Evolutionary conservation across 345 rosid species (phyloP), one percentile per base, ranked within the genome.

Genomic region (Populus alba): DNA sequence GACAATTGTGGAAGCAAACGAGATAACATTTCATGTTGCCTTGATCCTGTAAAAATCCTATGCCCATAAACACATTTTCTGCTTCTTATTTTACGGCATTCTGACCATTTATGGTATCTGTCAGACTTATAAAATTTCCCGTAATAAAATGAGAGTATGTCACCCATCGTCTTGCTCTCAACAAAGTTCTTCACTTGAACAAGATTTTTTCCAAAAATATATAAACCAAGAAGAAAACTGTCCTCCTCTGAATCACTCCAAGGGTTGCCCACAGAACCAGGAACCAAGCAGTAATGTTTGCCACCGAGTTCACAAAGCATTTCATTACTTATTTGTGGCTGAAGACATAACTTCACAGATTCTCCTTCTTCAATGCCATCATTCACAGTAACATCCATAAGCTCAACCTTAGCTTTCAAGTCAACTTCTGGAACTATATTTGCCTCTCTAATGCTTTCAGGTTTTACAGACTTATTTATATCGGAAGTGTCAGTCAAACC

Each of bases 121-220:
- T 57, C 84, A 82, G 95, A 88, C 84, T 81, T 81, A 78, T 91
- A 89, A 77, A 92, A 92, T 79, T 75, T 80, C 12, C 95, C 93
- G 76, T 92, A 91, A 75, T 92, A 92, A 85, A 89, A 89, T 29
- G 92, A 84, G 74, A 92, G 80, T 75, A 89, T 55, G 78, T 89
- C 90, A 57, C 92, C 93, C 90, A 90, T 89, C 29, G 6, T 75
- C 72, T 89, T 89, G 80, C 76, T 87, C 61, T 77, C 91, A 78
- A 89, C 89, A 84, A 89, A 89, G 59, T 81, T 86, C 83, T 89
- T 83, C 70, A 90, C 89, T 72, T 71, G 82, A 74, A 76, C 81
- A 78, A 92, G 89, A 81, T 89, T 88, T 68, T 88, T 92, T 68
- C 94, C 97, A 70, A 92, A 88, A 79, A 88, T 85, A 83, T 89